Conservation (phyloP, 768 basidiomycete species). For the Leccinum imitatum region DNA sequence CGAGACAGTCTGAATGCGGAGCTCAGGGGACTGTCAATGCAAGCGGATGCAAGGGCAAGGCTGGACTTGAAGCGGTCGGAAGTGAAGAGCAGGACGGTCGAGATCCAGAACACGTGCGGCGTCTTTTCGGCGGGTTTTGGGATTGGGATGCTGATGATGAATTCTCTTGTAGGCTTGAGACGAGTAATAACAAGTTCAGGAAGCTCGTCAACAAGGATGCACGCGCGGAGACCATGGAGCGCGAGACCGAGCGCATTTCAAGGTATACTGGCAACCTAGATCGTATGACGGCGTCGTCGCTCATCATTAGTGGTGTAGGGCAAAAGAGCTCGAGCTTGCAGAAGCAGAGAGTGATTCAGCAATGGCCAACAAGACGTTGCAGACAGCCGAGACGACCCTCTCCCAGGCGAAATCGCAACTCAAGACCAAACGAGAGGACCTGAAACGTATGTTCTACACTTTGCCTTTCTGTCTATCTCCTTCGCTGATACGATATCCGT, state of each 20-base stretch:
- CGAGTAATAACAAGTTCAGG: slow-evolving; percentile 58
- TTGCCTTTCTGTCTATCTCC: neutral
- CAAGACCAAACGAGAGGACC: slow-evolving; percentile 58
- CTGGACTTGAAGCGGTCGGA: slow-evolving; percentile 74
- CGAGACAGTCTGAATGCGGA: slow-evolving; percentile 72
- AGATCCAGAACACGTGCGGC: slow-evolving; percentile 68
- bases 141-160: slow-evolving; percentile 2
- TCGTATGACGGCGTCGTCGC: neutral
- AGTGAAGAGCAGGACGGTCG: slow-evolving; percentile 58
- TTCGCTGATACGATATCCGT: neutral
- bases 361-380: slow-evolving; percentile 54
- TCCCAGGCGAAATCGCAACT: slow-evolving; percentile 60
- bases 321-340: slow-evolving; percentile 61
- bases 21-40: slow-evolving; percentile 65
- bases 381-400: slow-evolving; percentile 62
- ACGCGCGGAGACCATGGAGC: slow-evolving; percentile 67
- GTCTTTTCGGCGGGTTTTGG: neutral
- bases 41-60: slow-evolving; percentile 80
- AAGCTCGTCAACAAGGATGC: slow-evolving; percentile 64
- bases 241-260: slow-evolving; percentile 58
- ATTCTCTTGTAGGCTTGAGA: slow-evolving; percentile 52
- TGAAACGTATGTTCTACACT: slow-evolving; percentile 48
- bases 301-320: slow-evolving; percentile 40
- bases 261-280: slow-evolving; percentile 39
- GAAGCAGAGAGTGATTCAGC: slow-evolving; percentile 35